These are phyloP conservation scores for Phylloporus sp. DNA, from an alignment of 1,284 basidiomycete genomes.

Conservation along the genomic window DNA sequence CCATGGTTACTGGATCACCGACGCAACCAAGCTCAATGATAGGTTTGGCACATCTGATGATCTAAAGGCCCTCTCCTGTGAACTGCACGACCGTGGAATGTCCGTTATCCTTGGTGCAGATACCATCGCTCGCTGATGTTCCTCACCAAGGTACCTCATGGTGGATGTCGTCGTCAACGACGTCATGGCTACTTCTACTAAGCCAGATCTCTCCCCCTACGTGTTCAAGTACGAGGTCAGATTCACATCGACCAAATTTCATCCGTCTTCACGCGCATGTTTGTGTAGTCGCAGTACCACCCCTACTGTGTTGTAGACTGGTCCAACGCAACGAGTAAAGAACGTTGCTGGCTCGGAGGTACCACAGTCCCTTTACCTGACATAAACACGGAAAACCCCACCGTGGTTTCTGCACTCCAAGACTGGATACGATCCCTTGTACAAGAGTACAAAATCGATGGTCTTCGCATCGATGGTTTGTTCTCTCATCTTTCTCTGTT, in stretches of 20 bases:
- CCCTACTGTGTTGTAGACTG: slow-evolving; percentile 49
- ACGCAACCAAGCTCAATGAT: slow-evolving; percentile 62
- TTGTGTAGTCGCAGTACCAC: slow-evolving; percentile 38
- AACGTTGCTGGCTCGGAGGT: slow-evolving; percentile 80
- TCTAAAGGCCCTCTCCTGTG: slow-evolving; percentile 59
- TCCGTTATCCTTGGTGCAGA: slow-evolving; percentile 36
- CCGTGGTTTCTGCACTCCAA: slow-evolving; percentile 57
- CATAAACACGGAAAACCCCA: slow-evolving; percentile 70
- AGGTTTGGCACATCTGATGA: slow-evolving; percentile 69
- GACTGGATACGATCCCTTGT: slow-evolving; percentile 64
- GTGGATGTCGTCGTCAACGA: slow-evolving; percentile 78
- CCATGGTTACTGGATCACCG: slow-evolving; percentile 68
- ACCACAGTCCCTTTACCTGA: slow-evolving; percentile 64
- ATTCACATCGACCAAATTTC: slow-evolving; percentile 28
- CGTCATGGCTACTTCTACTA: slow-evolving; percentile 61
- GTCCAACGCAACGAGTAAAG: slow-evolving; percentile 63
- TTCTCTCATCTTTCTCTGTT: slow-evolving; percentile 5
- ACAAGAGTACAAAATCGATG: slow-evolving; percentile 60
- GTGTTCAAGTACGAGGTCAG: slow-evolving; percentile 63
- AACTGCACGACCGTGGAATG: slow-evolving; percentile 71
- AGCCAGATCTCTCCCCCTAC: slow-evolving; percentile 60
- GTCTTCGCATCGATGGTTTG: slow-evolving; percentile 74
- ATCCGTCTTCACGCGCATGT: slow-evolving; percentile 16
- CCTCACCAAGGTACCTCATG: slow-evolving; percentile 56
- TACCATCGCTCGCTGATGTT: slow-evolving; percentile 26